These are phyloP conservation scores for Cryptosporidium canis DNA, from an alignment of 169 alveolate species.

Conservation along the genomic window DNA sequence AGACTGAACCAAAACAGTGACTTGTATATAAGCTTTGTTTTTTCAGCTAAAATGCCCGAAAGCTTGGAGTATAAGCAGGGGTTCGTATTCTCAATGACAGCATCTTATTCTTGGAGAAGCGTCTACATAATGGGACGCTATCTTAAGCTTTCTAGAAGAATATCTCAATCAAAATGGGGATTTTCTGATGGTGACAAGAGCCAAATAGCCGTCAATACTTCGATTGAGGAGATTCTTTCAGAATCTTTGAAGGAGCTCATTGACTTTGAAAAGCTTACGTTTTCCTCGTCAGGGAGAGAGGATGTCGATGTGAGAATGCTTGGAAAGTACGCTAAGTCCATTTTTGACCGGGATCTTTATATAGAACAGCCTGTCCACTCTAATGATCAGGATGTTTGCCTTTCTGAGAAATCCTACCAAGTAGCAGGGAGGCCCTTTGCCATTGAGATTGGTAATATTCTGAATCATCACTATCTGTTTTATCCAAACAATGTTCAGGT, in stretches of 20 bases:
- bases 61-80: neutral
- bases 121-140: conserved; percentile 79
- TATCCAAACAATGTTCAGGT: neutral
- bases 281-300: conserved; percentile 87
- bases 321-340: conserved; percentile 71
- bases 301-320: conserved; percentile 92
- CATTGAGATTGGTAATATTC: conserved; percentile 81
- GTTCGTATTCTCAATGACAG: neutral
- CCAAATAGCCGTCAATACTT: conserved; percentile 70
- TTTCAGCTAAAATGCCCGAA: conserved; percentile 4
- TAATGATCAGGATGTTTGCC: neutral
- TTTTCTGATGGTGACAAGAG: conserved; percentile 74
- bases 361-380: neutral
- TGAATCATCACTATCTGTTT: conserved; percentile 64
- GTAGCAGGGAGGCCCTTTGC: conserved; percentile 87
- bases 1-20: conserved; percentile 41
- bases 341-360: conserved; percentile 1
- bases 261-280: conserved; percentile 34
- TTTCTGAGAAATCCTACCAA: neutral
- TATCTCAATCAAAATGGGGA: conserved; percentile 85
- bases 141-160: conserved; percentile 83
- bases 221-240: conserved; percentile 74
- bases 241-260: conserved; percentile 70
- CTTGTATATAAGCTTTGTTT: conserved; percentile 11
- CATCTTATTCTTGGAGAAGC: conserved; percentile 23